Percentiles rank a stretch among this genome's conserved stretches.
Evolutionary conservation across 2,329 filamentous ascomycete genomes (phyloP).

Genomic region (Bipolaris zeicola): DNA sequence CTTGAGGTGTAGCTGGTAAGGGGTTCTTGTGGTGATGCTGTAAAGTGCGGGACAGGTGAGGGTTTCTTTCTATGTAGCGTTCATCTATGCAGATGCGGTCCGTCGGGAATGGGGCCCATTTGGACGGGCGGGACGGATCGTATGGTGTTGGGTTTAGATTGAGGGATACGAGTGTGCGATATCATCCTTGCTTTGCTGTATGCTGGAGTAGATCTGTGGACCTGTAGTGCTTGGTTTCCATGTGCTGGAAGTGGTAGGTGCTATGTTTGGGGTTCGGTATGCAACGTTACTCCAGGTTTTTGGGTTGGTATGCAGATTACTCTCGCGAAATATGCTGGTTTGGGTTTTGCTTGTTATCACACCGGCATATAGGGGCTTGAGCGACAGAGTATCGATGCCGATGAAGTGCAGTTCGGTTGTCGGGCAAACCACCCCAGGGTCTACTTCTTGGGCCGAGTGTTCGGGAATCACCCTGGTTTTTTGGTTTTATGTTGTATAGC

Average conservation of each 20-base stretch:
- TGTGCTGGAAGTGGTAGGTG: too few species aligned
- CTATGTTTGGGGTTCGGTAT: not conserved
- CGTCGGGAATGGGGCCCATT: not conserved
- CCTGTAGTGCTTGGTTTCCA: too few species aligned
- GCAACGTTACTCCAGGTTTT: not conserved
- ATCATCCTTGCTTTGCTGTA: too few species aligned
- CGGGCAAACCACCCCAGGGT: not conserved
- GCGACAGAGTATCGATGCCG: not conserved
- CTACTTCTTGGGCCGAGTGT: not conserved
- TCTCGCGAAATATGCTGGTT: conserved; percentile 6
- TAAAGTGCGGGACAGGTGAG: too few species aligned
- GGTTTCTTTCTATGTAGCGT: not conserved
- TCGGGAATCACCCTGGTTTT: not conserved
- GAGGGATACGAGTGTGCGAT: too few species aligned
- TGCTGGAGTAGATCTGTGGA: too few species aligned
- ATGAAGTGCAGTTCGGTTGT: not conserved
- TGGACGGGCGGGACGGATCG: not conserved
- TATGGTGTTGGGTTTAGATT: not conserved
- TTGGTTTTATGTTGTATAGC: too few species aligned
- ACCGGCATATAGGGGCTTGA: not conserved
- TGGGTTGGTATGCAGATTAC: not conserved
- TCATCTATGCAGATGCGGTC: conserved; percentile 4
- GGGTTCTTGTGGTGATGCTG: too few species aligned
- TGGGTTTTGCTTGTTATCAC: not conserved
- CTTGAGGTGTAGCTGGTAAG: not conserved